Percentiles rank a stretch among this genome's conserved stretches.
These are phyloP conservation scores for Fragaria vesca DNA, from an alignment of 306 rosid genomes.

Conservation along the genomic window DNA sequence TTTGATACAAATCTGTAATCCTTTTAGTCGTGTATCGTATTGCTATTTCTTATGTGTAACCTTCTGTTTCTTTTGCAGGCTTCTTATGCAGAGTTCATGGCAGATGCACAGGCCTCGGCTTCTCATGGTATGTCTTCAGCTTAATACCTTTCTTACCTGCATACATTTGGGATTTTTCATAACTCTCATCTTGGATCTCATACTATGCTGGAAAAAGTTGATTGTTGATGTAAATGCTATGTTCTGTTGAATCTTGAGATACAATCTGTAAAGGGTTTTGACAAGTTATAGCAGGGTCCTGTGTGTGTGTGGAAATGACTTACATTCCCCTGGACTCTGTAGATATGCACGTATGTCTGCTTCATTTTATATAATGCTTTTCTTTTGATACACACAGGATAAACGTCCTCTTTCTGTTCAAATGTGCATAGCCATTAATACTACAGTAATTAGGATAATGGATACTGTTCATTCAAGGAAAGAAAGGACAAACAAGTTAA, in stretches of 20 bases:
- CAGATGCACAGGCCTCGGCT: constrained; percentile 67
- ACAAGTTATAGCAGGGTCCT: not conserved
- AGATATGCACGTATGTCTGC: not conserved
- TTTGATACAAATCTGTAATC: not conserved
- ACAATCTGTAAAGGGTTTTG: not conserved
- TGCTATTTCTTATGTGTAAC: constrained; percentile 11
- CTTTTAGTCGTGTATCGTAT: not conserved
- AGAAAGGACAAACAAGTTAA: not conserved
- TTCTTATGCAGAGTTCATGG: constrained; percentile 71
- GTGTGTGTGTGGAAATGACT: not conserved
- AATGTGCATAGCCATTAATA: not conserved
- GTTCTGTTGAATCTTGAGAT: not conserved
- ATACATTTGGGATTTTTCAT: not conserved
- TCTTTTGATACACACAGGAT: not conserved
- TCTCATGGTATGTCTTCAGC: constrained; percentile 55
- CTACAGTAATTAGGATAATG: not conserved
- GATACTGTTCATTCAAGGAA: not conserved
- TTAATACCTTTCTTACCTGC: not conserved
- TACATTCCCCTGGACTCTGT: not conserved
- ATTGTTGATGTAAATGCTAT: not conserved
- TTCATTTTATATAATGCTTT: not conserved
- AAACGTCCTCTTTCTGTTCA: not conserved
- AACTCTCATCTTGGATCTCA: not conserved
- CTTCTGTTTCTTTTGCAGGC: constrained; percentile 43
- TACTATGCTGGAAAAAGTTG: not conserved